Base-by-base conservation (phyloP, 192 early-diverging fungal species). In the Coemansia reversa region DNA sequence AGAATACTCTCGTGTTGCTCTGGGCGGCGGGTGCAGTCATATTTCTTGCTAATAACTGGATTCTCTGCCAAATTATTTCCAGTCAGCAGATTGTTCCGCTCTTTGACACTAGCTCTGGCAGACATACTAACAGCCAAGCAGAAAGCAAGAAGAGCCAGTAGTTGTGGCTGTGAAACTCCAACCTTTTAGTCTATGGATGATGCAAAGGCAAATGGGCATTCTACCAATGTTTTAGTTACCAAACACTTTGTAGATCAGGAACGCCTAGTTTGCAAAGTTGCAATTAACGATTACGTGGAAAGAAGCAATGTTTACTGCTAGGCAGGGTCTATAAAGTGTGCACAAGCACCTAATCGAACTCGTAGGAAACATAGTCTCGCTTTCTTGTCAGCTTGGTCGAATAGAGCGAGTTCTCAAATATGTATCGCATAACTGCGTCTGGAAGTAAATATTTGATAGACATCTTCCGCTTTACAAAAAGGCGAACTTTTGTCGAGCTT, bases 381-480 rank as follows among this genome's bases (percentile, higher is more conserved):
- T 82, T 82, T 61, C 75, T 70, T 59, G 80, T 82, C 24, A 82
- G 63, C 65, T 82, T 77, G 33, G 75, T 77, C 42, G 70, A 59
- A 69, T 98, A 98, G 28, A 98, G 82, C 22, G 81, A 55, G 64
- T 97, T 85, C 11, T 87, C 78, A 28, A 86, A 77, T 30, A 99
- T 97, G 65, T 99, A 96, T 18, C 90, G 85, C 64, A 97, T 90
- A 6, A 99, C 94, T 2, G 90, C 85, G 49, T 95, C 91, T 18
- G 95, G 97, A 4, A 96, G 76, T 7, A 99, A 81, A 67, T 99
- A 97, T 63, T 93, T 93, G 81, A 97, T 94, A 12, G 91, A 93
- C 91, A 97, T 93, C 30, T 86, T 88, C 20, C 95, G 85, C 69
- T 92, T 93, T 60, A 99, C 88, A 82, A 99, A 96, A 20, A 97